Evolutionary conservation across 805 yeast genomes (phyloP), one percentile per base, ranked within the genome.

Genomic region (Candida hungchunana): DNA sequence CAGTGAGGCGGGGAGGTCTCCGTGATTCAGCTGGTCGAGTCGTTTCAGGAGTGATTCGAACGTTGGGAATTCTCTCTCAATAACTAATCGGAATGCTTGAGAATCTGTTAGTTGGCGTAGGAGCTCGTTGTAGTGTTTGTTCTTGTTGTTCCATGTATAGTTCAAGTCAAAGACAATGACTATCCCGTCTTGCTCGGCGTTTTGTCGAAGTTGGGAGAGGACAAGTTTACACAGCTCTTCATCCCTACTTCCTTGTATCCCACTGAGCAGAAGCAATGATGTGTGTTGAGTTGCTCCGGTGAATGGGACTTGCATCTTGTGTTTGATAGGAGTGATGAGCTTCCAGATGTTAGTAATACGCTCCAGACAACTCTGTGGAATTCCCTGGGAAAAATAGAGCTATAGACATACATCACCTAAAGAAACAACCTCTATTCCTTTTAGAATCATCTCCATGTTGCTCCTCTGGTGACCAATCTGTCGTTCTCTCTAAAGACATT

Each of bases 81-180:
- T 26, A n/a, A 23, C 13, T 5, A 26, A 12, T 15, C 31, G 18
- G 16, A 7, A 4, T 4, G 4, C 11, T 12, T 26, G 26, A 6
- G 31, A 19, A 4, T 18, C 16, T 14, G 29, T 19, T 5, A 32
- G 31, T 5, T 10, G 12, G 20, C 6, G 12, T 5, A 13, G 18
- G 7, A 43, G 30, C 7, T 15, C 9, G 7, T 11, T 14, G 16
- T 29, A 34, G 22, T 19, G 6, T 6, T 14, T n/a, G 18, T 26
- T 37, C 23, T 34, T 40, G 10, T 1, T 3, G 20, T 37, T 43
- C 40, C 39, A 43, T 3, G 39, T 37, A 29, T 34, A 40, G 16
- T 32, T 42, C 8, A 43, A 33, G 27, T 43, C 47, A 25, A 40
- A 23, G 15, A 43, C 22, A 23, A 22, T 13, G 4, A 22, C 25